These are phyloP conservation scores for Lecanosticta acicola DNA, from an alignment of 2,329 filamentous ascomycete genomes.

Conservation along the genomic window DNA sequence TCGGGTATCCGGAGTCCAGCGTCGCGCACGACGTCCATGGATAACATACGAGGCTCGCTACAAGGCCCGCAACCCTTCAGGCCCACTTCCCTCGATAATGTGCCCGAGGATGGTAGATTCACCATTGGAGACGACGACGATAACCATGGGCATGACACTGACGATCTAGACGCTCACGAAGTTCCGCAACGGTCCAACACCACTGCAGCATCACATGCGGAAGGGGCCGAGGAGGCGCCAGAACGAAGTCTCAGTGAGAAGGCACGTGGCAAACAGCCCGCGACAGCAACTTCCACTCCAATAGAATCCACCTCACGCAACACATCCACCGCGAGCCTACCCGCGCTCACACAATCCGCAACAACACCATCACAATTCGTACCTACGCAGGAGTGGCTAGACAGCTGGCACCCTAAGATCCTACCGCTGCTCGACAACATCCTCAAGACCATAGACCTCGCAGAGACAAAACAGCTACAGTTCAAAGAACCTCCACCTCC, in stretches of 20 bases:
- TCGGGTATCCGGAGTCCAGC: constrained; percentile 30
- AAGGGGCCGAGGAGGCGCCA: constrained; percentile 43
- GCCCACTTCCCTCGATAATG: constrained; percentile 56
- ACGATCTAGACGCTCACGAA: background rate
- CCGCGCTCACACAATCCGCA: constrained; percentile 54
- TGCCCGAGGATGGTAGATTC: constrained; percentile 78
- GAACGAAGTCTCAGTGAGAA: constrained; percentile 94
- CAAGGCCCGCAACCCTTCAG: constrained; percentile 31
- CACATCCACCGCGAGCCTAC: constrained; percentile 71
- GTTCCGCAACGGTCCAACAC: background rate
- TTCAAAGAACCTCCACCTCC: constrained; percentile 8
- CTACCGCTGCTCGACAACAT: constrained; percentile 70
- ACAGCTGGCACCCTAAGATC: constrained; percentile 86
- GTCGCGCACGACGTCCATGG: constrained; percentile 55
- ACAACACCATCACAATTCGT: constrained; percentile 53
- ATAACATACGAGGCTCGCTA: constrained; percentile 56
- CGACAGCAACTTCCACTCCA: constrained; percentile 50
- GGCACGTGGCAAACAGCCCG: constrained; percentile 90
- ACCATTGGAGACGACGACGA: constrained; percentile 85
- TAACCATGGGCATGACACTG: constrained; percentile 39
- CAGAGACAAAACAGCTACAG: constrained; percentile 11
- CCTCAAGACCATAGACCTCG: constrained; percentile 14
- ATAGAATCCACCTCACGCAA: constrained; percentile 57
- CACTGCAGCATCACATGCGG: constrained; percentile 64
- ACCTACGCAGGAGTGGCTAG: constrained; percentile 77